phyloP scores from a whole-genome alignment of 1,139 yeast species.

The Williopsis jadinii region DNA sequence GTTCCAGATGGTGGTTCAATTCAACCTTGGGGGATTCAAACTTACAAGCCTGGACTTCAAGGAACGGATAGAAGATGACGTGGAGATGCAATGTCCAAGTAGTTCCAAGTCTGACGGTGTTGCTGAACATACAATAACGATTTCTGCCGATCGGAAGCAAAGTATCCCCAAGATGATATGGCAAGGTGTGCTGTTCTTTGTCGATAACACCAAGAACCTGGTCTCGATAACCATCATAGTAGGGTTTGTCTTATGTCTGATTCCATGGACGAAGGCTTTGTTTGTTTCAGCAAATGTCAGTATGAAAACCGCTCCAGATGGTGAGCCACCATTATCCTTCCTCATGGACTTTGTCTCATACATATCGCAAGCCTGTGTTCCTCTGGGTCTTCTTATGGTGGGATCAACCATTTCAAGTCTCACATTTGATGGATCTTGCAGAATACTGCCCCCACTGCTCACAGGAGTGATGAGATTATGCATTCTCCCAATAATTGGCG shows the following conservation, averaged over 20 bases:
- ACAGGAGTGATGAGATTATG: constrained; percentile 21
- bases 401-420: constrained; percentile 86
- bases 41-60: constrained; percentile 66
- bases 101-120: neutral
- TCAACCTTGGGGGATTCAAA: constrained; percentile 70
- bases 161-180: constrained; percentile 1
- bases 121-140: neutral
- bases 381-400: constrained; percentile 68
- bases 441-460: constrained; percentile 48
- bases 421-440: constrained; percentile 55
- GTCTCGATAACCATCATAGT: too few species aligned
- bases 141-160: constrained; percentile 11
- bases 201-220: too few species aligned
- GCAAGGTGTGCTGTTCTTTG: too few species aligned
- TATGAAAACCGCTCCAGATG: constrained; percentile 64
- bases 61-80: too few species aligned
- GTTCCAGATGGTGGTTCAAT: constrained; percentile 63
- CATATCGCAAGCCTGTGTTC: constrained; percentile 83
- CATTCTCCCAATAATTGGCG: constrained; percentile 47
- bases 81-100: too few species aligned
- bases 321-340: constrained; percentile 73
- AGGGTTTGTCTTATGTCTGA: too few species aligned
- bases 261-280: constrained; percentile 80
- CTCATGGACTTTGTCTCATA: constrained; percentile 72
- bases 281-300: constrained; percentile 43